Evolutionary conservation across 139 green algal genomes (phyloP).

Genomic region (Chlamydomonas applanata): DNA sequence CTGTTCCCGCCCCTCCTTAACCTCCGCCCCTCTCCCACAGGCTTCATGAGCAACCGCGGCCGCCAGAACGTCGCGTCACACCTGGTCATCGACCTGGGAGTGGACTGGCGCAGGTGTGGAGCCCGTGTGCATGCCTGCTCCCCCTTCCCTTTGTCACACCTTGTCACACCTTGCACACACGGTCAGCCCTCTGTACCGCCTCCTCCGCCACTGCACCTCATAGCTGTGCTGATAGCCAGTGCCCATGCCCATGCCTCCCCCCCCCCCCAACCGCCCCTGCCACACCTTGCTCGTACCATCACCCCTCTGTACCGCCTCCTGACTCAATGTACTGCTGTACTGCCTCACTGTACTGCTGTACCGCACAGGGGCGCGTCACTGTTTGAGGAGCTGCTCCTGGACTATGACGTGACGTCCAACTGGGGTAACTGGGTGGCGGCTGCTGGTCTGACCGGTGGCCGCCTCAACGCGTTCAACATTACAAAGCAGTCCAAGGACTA

Average conservation of each 20-base stretch:
- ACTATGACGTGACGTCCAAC: slow-evolving; percentile 90
- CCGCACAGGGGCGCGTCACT: slow-evolving; percentile 63
- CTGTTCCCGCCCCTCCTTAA: background rate
- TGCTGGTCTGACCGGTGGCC: slow-evolving; percentile 69
- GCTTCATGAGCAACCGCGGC: slow-evolving; percentile 95
- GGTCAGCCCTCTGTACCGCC: no score
- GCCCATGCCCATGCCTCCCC: no score
- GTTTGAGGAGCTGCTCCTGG: slow-evolving; percentile 88
- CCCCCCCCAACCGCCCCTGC: no score
- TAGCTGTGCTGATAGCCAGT: no score
- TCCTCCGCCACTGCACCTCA: no score
- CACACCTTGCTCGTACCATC: no score
- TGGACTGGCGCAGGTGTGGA: slow-evolving; percentile 89
- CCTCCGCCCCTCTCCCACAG: slow-evolving; percentile 47
- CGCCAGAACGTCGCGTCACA: slow-evolving; percentile 92
- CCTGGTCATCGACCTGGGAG: slow-evolving; percentile 82
- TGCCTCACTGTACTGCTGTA: background rate
- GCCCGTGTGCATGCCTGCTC: no score
- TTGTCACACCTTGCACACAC: no score
- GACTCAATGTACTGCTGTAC: background rate
- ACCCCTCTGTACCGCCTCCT: no score
- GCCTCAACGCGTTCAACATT: slow-evolving; percentile 96
- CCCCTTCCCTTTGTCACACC: no score
- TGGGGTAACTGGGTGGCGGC: slow-evolving; percentile 93
- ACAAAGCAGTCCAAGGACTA: slow-evolving; percentile 87